phyloP scores from a whole-genome alignment of 768 basidiomycete species.

The Clavulina sp. region DNA sequence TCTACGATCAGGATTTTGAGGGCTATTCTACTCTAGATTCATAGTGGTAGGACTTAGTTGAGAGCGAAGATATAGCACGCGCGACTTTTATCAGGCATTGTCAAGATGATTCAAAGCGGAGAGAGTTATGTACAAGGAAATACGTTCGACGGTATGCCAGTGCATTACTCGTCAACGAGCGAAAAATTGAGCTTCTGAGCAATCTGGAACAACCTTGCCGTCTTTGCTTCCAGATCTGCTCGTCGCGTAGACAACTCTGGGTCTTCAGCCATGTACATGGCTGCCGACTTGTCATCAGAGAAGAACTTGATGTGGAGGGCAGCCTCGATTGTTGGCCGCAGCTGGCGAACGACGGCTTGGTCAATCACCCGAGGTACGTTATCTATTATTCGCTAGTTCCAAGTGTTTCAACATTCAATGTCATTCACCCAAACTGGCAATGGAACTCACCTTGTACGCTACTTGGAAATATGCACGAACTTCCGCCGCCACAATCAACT shows the following conservation, averaged over 20 bases:
- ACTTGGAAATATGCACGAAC: constrained; percentile 40
- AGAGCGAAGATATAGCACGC: too few species aligned
- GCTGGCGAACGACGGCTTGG: constrained; percentile 25
- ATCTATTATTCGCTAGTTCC: constrained; percentile 35
- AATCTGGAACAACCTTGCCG: constrained; percentile 25
- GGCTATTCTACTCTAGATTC: too few species aligned
- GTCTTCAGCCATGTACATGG: constrained; percentile 31
- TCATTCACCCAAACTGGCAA: background rate
- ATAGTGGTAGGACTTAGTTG: too few species aligned
- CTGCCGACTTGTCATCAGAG: constrained; percentile 14
- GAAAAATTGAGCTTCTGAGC: constrained; percentile 16
- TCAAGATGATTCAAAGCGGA: too few species aligned
- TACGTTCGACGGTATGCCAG: background rate
- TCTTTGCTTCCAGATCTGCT: constrained; percentile 18
- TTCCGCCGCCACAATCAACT: constrained; percentile 34
- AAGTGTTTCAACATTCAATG: background rate
- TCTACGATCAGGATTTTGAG: too few species aligned
- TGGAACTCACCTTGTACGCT: constrained; percentile 30
- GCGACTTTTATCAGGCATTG: too few species aligned
- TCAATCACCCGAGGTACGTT: constrained; percentile 34
- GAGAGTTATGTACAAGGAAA: too few species aligned
- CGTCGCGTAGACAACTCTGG: constrained; percentile 20
- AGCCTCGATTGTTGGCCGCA: constrained; percentile 21
- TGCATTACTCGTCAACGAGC: background rate
- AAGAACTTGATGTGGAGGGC: constrained; percentile 23